Conservation (phyloP, 768 basidiomycete genomes). For the Collybia nuda region DNA sequence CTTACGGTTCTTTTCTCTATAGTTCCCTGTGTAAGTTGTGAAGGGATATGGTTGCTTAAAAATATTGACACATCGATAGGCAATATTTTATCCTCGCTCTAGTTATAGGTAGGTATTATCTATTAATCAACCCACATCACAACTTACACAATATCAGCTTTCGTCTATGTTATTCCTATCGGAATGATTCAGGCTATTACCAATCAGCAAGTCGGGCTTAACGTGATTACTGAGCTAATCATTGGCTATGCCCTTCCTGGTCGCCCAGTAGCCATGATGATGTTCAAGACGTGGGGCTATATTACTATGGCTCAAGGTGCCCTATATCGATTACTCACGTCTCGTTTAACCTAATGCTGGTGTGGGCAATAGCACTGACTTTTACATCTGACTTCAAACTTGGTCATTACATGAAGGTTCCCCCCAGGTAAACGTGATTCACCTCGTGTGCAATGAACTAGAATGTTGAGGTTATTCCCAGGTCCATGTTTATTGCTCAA, state of each 20-base stretch:
- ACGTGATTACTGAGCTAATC: constrained; percentile 79
- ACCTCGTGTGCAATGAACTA: neutral
- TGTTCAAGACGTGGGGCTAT: constrained; percentile 85
- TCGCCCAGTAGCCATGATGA: constrained; percentile 77
- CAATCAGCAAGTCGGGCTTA: constrained; percentile 74
- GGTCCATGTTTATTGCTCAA: constrained; percentile 69
- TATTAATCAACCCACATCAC: neutral
- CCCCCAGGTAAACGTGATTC: constrained; percentile 42
- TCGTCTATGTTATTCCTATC: constrained; percentile 72
- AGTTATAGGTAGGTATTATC: constrained; percentile 43
- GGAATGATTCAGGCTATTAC: constrained; percentile 72
- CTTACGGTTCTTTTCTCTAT: neutral
- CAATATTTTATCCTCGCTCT: constrained; percentile 68
- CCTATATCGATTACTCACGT: neutral
- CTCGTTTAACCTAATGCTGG: neutral
- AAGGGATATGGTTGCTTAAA: constrained; percentile 8
- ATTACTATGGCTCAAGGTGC: constrained; percentile 60
- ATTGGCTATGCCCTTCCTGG: constrained; percentile 81
- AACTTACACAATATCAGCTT: constrained; percentile 25
- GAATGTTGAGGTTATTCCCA: constrained; percentile 1
- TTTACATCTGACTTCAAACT: constrained; percentile 82
- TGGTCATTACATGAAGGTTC: constrained; percentile 77
- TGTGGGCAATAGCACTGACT: constrained; percentile 42
- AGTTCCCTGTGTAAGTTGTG: constrained; percentile 65
- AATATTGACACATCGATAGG: constrained; percentile 11